Evolutionary conservation across 805 yeast genomes (phyloP).

Genomic region (Pichia phayaonensis): DNA sequence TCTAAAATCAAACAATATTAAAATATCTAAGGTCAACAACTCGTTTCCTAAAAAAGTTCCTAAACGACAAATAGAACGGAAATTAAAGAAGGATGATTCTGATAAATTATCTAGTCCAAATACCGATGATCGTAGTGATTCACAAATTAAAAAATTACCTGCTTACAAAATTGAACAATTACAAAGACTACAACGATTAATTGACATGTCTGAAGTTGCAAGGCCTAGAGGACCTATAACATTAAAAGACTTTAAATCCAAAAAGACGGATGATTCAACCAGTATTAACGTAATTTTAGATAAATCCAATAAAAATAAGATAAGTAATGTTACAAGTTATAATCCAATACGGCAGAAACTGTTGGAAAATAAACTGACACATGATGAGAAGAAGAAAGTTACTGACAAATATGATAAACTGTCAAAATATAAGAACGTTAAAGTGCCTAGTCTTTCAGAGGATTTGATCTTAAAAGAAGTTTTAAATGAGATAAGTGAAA

Average conservation of each 20-base stretch:
- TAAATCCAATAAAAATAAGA: conserved; percentile 6
- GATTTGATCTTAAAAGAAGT: conserved; percentile 9
- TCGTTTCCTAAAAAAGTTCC: background rate
- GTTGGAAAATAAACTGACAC: background rate
- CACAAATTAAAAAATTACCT: conserved; percentile 9
- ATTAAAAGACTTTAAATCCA: background rate
- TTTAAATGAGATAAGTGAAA: conserved; percentile 3
- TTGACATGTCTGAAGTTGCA: conserved; percentile 13
- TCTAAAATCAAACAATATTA: background rate
- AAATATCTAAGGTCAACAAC: background rate
- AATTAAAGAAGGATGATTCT: background rate
- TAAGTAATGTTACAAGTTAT: conserved; percentile 14
- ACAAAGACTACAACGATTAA: conserved; percentile 8
- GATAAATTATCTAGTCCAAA: background rate
- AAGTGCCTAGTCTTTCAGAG: conserved; percentile 2
- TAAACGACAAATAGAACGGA: background rate
- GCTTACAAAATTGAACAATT: conserved; percentile 14
- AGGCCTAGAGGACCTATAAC: conserved; percentile 14
- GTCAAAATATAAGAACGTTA: conserved; percentile 1
- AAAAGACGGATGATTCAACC: background rate
- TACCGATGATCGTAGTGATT: background rate
- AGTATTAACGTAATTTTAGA: background rate
- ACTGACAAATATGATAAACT: conserved; percentile 2
- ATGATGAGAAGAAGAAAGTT: background rate
- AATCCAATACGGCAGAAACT: conserved; percentile 11